Conservation (phyloP, 805 yeast species). For the Starmerella roubikii region DNA sequence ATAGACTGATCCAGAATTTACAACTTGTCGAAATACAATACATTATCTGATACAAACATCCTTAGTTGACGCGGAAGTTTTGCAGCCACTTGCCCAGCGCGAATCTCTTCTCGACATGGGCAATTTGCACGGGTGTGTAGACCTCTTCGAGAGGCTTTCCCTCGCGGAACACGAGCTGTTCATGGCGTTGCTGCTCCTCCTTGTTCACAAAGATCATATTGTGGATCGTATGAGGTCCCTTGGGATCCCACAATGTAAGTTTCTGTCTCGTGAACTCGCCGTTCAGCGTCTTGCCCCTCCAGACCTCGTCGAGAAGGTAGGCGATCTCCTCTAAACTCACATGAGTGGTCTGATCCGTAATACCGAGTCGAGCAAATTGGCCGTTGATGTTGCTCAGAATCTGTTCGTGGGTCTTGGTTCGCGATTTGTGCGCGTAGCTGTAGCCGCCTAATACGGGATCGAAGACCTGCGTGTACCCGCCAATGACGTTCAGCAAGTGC, state of each 20-base stretch:
- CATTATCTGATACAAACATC: too few relatives aligned
- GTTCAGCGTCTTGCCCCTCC: slow-evolving; percentile 83
- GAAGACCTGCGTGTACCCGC: slow-evolving; percentile 56
- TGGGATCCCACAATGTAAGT: slow-evolving; percentile 73
- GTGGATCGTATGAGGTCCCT: slow-evolving; percentile 47
- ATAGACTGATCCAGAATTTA: background rate
- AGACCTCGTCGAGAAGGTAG: slow-evolving; percentile 81
- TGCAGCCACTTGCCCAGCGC: slow-evolving; percentile 64
- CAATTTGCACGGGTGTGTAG: slow-evolving; percentile 46
- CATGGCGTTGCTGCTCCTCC: slow-evolving; percentile 75
- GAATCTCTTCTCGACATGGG: slow-evolving; percentile 45
- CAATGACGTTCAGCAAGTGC: slow-evolving; percentile 57
- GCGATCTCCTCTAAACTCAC: slow-evolving; percentile 50
- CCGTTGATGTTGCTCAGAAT: slow-evolving; percentile 73
- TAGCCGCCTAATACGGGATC: slow-evolving; percentile 50
- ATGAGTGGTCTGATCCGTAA: slow-evolving; percentile 59
- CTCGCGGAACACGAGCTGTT: slow-evolving; percentile 55
- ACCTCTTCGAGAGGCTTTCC: slow-evolving; percentile 50
- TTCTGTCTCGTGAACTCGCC: slow-evolving; percentile 69
- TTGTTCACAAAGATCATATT: slow-evolving; percentile 80
- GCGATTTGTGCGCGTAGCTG: slow-evolving; percentile 66
- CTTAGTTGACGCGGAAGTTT: slow-evolving; percentile 32
- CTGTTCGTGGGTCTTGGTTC: slow-evolving; percentile 74
- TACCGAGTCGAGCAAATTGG: slow-evolving; percentile 67
- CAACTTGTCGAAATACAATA: background rate